A percentile compares a stretch with the other conserved stretches of the same genome.
Evolutionary conservation across 441 rosid genomes (phyloP).

Genomic region (Eutrema salsugineum): DNA sequence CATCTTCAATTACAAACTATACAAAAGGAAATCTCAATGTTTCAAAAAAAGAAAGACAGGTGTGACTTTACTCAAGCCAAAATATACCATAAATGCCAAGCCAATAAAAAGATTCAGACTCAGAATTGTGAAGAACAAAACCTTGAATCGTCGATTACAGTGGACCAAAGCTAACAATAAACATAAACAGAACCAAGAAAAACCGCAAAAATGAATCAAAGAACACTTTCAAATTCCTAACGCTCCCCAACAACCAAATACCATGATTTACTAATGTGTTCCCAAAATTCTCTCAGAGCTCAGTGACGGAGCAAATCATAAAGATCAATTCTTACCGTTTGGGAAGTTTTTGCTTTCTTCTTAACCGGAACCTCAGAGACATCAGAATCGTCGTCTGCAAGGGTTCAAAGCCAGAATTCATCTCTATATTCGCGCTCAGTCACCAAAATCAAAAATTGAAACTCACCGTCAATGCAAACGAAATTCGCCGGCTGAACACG

Average conservation of each 20-base stretch:
- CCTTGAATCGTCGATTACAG: not conserved
- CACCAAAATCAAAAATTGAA: not conserved
- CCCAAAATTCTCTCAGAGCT: not conserved
- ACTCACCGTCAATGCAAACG: slow-evolving; percentile 55
- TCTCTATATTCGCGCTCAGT: not conserved
- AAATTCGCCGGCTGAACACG: slow-evolving; percentile 72
- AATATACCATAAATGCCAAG: not conserved
- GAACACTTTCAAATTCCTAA: not conserved
- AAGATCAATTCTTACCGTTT: slow-evolving; percentile 32
- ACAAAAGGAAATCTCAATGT: not conserved
- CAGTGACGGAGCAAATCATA: not conserved
- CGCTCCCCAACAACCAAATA: not conserved
- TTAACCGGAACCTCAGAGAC: slow-evolving; percentile 19
- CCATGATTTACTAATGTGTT: too few species aligned
- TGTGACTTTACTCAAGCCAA: not conserved
- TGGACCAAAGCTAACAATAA: not conserved
- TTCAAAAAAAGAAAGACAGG: not conserved
- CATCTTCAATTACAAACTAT: slow-evolving; percentile 39
- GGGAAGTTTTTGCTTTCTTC: slow-evolving; percentile 39
- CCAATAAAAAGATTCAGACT: not conserved
- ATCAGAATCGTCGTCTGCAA: slow-evolving; percentile 50
- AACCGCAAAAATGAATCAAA: not conserved
- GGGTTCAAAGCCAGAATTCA: not conserved
- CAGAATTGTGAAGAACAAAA: not conserved
- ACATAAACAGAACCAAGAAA: not conserved